These are phyloP conservation scores for Luvunga scandens DNA, from an alignment of 345 rosid species.

Conservation along the genomic window DNA sequence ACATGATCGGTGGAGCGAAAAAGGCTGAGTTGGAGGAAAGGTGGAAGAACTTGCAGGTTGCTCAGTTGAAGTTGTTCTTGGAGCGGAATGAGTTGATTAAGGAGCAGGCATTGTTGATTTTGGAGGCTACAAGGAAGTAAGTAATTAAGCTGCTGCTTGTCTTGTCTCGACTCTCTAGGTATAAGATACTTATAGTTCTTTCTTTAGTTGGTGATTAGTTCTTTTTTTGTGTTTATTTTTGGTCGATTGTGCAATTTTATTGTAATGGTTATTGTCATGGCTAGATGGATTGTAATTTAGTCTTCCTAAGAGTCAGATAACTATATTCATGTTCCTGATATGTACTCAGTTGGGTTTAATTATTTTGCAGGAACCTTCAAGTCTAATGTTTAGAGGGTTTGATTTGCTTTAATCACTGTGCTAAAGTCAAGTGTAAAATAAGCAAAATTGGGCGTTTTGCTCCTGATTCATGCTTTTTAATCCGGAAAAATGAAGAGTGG, in stretches of 20 bases:
- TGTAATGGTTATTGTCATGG: background rate
- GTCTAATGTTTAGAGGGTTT: too few species aligned
- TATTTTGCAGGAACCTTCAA: background rate
- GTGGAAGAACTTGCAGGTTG: constrained; percentile 31
- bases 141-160: constrained; percentile 3
- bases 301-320: background rate
- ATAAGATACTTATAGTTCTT: background rate
- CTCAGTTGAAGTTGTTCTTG: constrained; percentile 32
- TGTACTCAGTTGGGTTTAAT: background rate
- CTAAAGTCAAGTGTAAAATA: too few species aligned
- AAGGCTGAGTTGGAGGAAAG: constrained; percentile 34
- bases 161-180: background rate
- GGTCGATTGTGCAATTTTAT: background rate
- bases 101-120: constrained; percentile 29
- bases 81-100: constrained; percentile 26
- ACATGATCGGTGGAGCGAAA: constrained; percentile 26
- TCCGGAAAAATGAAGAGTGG: too few species aligned
- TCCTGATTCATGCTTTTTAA: too few species aligned
- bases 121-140: constrained; percentile 19
- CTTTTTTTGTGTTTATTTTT: background rate
- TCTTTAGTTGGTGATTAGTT: background rate
- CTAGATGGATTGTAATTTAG: background rate
- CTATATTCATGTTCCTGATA: background rate
- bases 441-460: too few species aligned
- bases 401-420: too few species aligned